A percentile compares a stretch with the other conserved stretches of the same genome.
Conservation (phyloP, 805 yeast species). For the Metschnikowia continentalis region DNA sequence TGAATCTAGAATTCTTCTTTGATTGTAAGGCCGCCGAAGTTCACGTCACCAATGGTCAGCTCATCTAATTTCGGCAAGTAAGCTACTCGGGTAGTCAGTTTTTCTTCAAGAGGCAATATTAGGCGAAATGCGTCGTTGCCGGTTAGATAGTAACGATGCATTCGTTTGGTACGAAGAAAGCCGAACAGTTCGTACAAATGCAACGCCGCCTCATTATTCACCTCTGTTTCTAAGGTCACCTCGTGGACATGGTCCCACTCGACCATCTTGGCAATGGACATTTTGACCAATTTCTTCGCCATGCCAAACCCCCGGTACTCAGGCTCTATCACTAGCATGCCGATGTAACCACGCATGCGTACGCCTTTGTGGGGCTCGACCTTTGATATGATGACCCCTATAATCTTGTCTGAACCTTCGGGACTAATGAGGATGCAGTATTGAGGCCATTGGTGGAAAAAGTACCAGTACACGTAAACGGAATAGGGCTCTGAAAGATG, state of each 20-base stretch:
- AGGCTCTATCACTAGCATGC: conserved; percentile 87
- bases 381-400: conserved; percentile 87
- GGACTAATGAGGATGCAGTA: conserved; percentile 64
- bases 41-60: not conserved
- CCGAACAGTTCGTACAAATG: conserved; percentile 71
- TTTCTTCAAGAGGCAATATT: conserved; percentile 72
- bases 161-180: conserved; percentile 66
- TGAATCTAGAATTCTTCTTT: not conserved
- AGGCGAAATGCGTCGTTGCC: conserved; percentile 91
- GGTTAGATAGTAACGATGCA: conserved; percentile 83
- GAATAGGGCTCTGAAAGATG: conserved; percentile 94
- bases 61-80: conserved; percentile 33
- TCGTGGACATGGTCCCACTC: conserved; percentile 70
- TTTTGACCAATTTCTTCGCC: conserved; percentile 66
- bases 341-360: conserved; percentile 85
- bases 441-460: conserved; percentile 87
- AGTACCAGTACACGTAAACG: conserved; percentile 85
- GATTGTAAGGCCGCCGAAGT: not conserved
- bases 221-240: conserved; percentile 90
- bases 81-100: conserved; percentile 44
- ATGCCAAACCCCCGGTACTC: conserved; percentile 73
- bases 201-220: conserved; percentile 68
- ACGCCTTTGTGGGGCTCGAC: conserved; percentile 71
- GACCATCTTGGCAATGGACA: conserved; percentile 62
- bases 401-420: conserved; percentile 29